Base-by-base conservation (phyloP, 108 stramenopile species). In the Cyclostephanos tholiformis region DNA sequence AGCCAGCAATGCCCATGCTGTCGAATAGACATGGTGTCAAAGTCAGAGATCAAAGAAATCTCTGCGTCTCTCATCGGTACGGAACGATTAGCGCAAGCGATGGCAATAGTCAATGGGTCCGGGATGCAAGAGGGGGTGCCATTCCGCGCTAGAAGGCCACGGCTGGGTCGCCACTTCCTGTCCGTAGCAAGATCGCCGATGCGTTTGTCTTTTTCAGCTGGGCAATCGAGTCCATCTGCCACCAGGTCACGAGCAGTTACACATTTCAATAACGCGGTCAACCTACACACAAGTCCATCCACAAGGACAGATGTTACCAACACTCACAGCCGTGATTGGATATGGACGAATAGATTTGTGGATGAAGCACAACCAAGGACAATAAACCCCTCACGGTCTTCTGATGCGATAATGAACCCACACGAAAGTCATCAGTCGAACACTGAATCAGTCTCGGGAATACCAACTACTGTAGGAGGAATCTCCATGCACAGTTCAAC, bases 1-100 rank as follows among this genome's bases (percentile, higher is more conserved):
- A 69, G 75, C 25, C 75, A 77, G 19, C 76, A 71, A 76, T 81
- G 80, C 23, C 80, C 80, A 16, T 77, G 71, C 30, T 81, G 80
- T 32, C 75, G 80, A 39, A 65, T 20, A 36, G 80, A 76, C 23
- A 79, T 79, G 78, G 67, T 79, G 22, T 60, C 78, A 10, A 72
- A 79, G 50, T 72, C 78, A 23, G 78, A 79, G 61, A 68, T 79
- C 36, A 72, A 79, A 30, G 66, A 67, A 59, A 72, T 71, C 44
- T 79, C 78, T 5, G 78, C 61, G 29, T 74, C 72, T 51, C 68
- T 80, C 13, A 69, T 80, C 32, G 79, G 72, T 11, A 74, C 68
- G 12, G 79, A 80, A 65, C 51, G 44, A 13, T 55, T 80, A 35
- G 72, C 65, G 35, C 14, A 60, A 60, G 59, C 30, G 4, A 29